These are phyloP conservation scores for Citrus medica DNA, from an alignment of 345 rosid genomes.

Conservation along the genomic window DNA sequence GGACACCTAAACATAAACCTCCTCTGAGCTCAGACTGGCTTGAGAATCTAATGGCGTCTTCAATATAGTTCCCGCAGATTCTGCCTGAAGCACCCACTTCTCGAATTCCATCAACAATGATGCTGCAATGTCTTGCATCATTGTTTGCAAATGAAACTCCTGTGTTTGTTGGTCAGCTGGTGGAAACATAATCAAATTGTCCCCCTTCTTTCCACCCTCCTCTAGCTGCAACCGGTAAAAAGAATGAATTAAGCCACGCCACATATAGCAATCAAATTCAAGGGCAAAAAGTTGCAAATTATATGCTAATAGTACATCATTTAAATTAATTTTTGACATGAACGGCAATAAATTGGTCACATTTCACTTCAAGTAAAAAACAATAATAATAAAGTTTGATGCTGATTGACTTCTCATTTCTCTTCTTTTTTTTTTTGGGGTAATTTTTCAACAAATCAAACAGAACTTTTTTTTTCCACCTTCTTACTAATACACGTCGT, in stretches of 20 bases:
- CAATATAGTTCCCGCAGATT: slow-evolving; percentile 87
- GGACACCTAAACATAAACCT: slow-evolving; percentile 97
- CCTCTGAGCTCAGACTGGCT: slow-evolving; percentile 98
- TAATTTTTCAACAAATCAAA: too few relatives aligned
- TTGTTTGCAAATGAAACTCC: slow-evolving; percentile 89
- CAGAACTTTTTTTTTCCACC: too few relatives aligned
- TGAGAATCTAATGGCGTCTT: slow-evolving; percentile 99
- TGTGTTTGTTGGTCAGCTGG: slow-evolving; percentile 81
- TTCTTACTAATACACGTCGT: too few relatives aligned
- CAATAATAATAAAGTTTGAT: too few relatives aligned
- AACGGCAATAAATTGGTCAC: background rate
- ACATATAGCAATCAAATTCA: background rate
- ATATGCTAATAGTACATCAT: background rate
- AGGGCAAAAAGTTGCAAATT: background rate
- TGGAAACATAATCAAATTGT: slow-evolving; percentile 71
- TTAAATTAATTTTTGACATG: background rate
- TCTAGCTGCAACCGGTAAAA: slow-evolving; percentile 64
- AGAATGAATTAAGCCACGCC: background rate
- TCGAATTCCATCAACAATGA: slow-evolving; percentile 92
- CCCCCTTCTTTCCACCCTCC: slow-evolving; percentile 63
- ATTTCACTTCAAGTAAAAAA: background rate
- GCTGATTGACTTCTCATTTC: too few relatives aligned
- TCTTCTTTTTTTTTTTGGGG: too few relatives aligned
- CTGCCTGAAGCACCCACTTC: slow-evolving; percentile 89
- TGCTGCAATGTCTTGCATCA: slow-evolving; percentile 97